Evolutionary conservation across 257 asterid species (phyloP).

Genomic region (Solanum infundibuliforme): DNA sequence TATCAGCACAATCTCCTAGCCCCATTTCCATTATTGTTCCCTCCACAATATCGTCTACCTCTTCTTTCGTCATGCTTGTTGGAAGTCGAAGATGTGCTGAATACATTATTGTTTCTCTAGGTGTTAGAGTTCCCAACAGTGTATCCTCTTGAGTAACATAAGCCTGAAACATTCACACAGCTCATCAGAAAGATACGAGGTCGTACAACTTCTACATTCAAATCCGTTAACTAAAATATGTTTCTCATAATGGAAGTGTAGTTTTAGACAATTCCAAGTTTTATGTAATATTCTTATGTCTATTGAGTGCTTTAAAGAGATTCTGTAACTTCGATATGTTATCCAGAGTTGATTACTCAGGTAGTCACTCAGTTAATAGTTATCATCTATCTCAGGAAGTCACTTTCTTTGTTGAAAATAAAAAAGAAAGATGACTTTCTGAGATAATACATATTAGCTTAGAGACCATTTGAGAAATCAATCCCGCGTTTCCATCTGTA

Average conservation of each 20-base stretch:
- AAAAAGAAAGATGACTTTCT: not conserved
- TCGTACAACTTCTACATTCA: not conserved
- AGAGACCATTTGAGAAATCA: not conserved
- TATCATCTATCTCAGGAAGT: too few relatives aligned
- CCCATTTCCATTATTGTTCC: slow-evolving; percentile 83
- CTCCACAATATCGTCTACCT: slow-evolving; percentile 47
- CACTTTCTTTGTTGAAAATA: not conserved
- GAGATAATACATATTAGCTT: not conserved
- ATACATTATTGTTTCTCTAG: slow-evolving; percentile 67
- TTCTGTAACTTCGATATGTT: not conserved
- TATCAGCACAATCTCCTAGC: slow-evolving; percentile 76
- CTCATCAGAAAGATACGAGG: not conserved
- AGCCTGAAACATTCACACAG: slow-evolving; percentile 40
- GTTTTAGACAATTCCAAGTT: not conserved
- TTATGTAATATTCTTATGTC: not conserved
- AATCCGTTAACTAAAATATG: not conserved
- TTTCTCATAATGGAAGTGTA: not conserved
- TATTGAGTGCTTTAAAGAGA: not conserved
- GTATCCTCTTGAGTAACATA: slow-evolving; percentile 95
- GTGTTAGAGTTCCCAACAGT: slow-evolving; percentile 76
- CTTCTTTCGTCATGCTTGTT: slow-evolving; percentile 33
- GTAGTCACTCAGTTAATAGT: not conserved
- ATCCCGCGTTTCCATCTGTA: not conserved
- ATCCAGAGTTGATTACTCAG: too few relatives aligned
- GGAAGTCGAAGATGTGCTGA: slow-evolving; percentile 88